Conservation (phyloP, 2,329 filamentous ascomycete species). For the Pseudogymnoascus pannorum region DNA sequence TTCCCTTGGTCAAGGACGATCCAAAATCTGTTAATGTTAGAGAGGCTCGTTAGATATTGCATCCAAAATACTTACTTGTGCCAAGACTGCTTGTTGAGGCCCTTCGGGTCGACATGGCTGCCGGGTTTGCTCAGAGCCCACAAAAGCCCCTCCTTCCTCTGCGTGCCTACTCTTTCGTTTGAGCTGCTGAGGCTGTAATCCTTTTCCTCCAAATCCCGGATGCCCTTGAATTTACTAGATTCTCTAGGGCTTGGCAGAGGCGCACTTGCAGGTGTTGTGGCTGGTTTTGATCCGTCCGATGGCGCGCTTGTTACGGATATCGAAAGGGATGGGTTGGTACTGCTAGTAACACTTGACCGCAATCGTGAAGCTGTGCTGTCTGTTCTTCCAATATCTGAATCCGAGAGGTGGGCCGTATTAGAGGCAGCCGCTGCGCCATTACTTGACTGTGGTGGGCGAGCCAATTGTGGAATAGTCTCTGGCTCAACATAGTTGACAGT, state of each 20-base stretch:
- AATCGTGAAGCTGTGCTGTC: slow-evolving; percentile 69
- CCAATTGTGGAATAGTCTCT: slow-evolving; percentile 45
- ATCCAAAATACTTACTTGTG: slow-evolving; percentile 71
- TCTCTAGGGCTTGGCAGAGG: slow-evolving; percentile 36
- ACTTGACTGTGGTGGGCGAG: slow-evolving; percentile 25
- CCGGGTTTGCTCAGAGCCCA: slow-evolving; percentile 93
- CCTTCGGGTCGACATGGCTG: slow-evolving; percentile 90
- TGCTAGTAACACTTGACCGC: slow-evolving; percentile 42
- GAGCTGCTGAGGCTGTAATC: slow-evolving; percentile 44
- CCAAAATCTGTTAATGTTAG: slow-evolving; percentile 67
- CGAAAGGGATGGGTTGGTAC: slow-evolving; percentile 27
- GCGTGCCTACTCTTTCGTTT: slow-evolving; percentile 53
- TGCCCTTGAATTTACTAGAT: slow-evolving; percentile 70
- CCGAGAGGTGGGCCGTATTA: slow-evolving; percentile 42
- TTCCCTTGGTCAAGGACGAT: slow-evolving; percentile 96
- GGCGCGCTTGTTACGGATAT: slow-evolving; percentile 24
- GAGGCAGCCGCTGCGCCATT: slow-evolving; percentile 16
- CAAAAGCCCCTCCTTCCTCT: slow-evolving; percentile 85
- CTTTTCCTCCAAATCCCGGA: slow-evolving; percentile 85
- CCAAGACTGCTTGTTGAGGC: slow-evolving; percentile 95
- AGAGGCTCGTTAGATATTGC: background rate
- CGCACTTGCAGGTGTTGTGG: slow-evolving; percentile 37
- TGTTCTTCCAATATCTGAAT: slow-evolving; percentile 58
- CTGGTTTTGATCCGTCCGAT: slow-evolving; percentile 49
- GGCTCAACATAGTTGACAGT: slow-evolving; percentile 66